phyloP scores from a whole-genome alignment of 352 stramenopile genomes.

The Phytophthora syringae region DNA sequence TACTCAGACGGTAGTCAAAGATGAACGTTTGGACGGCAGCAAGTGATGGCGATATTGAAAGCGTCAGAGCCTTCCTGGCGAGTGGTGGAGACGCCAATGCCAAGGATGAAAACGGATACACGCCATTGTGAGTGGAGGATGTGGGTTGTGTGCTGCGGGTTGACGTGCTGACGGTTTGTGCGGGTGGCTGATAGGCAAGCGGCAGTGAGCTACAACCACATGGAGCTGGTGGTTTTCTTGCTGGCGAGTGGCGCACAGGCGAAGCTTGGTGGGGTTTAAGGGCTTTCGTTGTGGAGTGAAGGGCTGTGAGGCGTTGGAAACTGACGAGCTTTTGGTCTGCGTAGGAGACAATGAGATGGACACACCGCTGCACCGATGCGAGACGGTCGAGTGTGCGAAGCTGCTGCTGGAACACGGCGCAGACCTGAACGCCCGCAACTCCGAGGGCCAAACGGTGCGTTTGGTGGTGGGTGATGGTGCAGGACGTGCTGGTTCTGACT shows the following conservation, averaged over 20 bases:
- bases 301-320: not conserved
- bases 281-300: not conserved
- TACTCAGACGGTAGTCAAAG: not conserved
- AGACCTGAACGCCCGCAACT: conserved; percentile 70
- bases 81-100: conserved; percentile 53
- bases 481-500: not conserved
- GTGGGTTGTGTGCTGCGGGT: not conserved
- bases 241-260: conserved; percentile 50
- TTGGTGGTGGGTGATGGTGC: not conserved
- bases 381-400: conserved; percentile 64
- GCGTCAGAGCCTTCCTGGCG: conserved; percentile 55
- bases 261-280: conserved; percentile 41
- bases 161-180: too few relatives aligned
- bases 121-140: conserved; percentile 55
- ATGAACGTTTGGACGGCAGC: conserved; percentile 68
- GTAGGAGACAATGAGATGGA: conserved; percentile 69
- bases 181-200: conserved; percentile 63
- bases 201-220: conserved; percentile 75
- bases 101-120: conserved; percentile 77
- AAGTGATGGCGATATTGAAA: conserved; percentile 65
- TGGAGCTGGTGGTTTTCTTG: conserved; percentile 59
- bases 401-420: conserved; percentile 63
- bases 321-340: not conserved
- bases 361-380: conserved; percentile 69
- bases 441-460: conserved; percentile 58